Percentiles rank a stretch among this genome's conserved stretches.
Conservation (phyloP, 805 yeast genomes). For the Debaryomyces hansenii region DNA sequence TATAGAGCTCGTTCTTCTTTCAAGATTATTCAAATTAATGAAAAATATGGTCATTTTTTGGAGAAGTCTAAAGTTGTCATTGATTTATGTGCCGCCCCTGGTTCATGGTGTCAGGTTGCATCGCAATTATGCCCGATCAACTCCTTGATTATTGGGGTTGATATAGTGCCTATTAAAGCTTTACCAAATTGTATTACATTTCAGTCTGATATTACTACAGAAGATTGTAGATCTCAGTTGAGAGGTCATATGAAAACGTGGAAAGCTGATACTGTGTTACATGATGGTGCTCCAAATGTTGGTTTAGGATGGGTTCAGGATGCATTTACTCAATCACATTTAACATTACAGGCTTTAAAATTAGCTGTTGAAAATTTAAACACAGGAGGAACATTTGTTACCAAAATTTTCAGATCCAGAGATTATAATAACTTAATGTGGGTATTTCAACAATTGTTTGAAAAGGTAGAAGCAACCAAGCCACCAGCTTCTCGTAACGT, state of each 20-base stretch:
- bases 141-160: slow-evolving; percentile 96
- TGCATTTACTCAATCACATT: slow-evolving; percentile 97
- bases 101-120: slow-evolving; percentile 99
- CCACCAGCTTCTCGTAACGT: slow-evolving; percentile 99
- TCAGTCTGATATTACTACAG: slow-evolving; percentile 96
- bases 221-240: slow-evolving; percentile 91
- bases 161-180: slow-evolving; percentile 96
- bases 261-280: slow-evolving; percentile 97
- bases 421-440: slow-evolving; percentile 96
- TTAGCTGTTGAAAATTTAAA: slow-evolving; percentile 90
- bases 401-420: slow-evolving; percentile 97
- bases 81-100: slow-evolving; percentile 99
- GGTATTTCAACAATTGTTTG: slow-evolving; percentile 96
- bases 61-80: slow-evolving; percentile 95
- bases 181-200: slow-evolving; percentile 92
- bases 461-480: slow-evolving; percentile 96
- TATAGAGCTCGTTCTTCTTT: slow-evolving; percentile 99
- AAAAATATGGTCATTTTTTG: slow-evolving; percentile 92
- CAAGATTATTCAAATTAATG: slow-evolving; percentile 91
- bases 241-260: slow-evolving; percentile 97
- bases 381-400: slow-evolving; percentile 93
- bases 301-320: slow-evolving; percentile 99
- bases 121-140: slow-evolving; percentile 89
- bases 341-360: slow-evolving; percentile 89
- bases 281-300: slow-evolving; percentile 99